These are phyloP conservation scores for Ramaria rubella DNA, from an alignment of 768 basidiomycete genomes.

Conservation along the genomic window DNA sequence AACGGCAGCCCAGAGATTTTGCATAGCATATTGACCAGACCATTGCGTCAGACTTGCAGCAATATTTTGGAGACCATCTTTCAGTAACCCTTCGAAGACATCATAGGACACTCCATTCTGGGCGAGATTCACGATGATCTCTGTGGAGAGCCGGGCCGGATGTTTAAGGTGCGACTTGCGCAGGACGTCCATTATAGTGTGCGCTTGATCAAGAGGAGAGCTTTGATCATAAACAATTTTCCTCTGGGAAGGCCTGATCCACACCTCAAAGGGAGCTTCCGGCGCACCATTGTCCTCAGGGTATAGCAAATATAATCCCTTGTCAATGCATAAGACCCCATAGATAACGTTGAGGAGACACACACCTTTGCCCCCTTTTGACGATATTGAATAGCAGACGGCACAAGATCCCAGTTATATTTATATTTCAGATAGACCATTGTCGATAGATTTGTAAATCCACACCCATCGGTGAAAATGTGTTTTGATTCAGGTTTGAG, in stretches of 20 bases:
- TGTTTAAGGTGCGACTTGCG: conserved; percentile 42
- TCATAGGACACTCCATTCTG: conserved; percentile 52
- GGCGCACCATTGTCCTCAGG: conserved; percentile 32
- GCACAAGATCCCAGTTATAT: conserved; percentile 32
- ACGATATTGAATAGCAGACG: conserved; percentile 47
- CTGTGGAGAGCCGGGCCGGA: conserved; percentile 43
- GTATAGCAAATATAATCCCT: conserved; percentile 45
- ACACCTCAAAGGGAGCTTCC: conserved; percentile 41
- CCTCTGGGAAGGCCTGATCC: conserved; percentile 57
- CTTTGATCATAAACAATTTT: conserved; percentile 42
- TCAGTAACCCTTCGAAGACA: conserved; percentile 30
- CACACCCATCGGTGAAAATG: conserved; percentile 52
- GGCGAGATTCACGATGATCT: conserved; percentile 56
- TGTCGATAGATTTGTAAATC: conserved; percentile 36
- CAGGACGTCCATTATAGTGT: conserved; percentile 48
- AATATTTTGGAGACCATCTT: conserved; percentile 19
- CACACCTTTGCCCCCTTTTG: conserved; percentile 40
- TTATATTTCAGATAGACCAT: conserved; percentile 29
- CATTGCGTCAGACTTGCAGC: conserved; percentile 21
- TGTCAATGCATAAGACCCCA: background rate
- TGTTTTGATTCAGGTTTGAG: background rate
- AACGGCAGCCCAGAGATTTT: conserved; percentile 20
- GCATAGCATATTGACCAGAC: conserved; percentile 16
- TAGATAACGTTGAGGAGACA: background rate
- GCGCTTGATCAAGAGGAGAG: conserved; percentile 33